Percentiles rank a stretch among this genome's conserved stretches.
These are phyloP conservation scores for Cryptococcus sp. DNA, from an alignment of 1,284 basidiomycete genomes.

Conservation along the genomic window DNA sequence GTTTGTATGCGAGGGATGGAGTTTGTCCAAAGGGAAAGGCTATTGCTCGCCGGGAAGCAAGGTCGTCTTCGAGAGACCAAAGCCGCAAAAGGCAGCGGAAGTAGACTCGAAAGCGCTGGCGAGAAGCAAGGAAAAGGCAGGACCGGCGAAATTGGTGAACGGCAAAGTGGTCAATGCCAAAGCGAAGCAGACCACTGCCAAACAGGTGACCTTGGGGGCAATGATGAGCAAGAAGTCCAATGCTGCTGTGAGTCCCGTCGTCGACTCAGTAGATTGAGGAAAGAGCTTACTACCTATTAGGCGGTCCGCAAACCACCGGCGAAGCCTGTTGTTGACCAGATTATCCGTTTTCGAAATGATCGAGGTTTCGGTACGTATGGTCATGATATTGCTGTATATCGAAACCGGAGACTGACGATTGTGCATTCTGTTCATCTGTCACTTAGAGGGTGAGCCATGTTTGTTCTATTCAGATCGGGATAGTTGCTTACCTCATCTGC, in stretches of 20 bases:
- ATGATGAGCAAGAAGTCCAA: conserved; percentile 47
- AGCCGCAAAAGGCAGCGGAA: conserved; percentile 27
- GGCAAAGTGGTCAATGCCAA: conserved; percentile 47
- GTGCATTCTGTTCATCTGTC: no score
- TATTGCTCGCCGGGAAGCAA: conserved; percentile 51
- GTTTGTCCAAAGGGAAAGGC: conserved; percentile 53
- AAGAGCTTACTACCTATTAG: conserved; percentile 1
- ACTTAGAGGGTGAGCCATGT: no score
- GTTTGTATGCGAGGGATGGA: conserved; percentile 53
- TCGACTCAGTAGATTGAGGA: neutral
- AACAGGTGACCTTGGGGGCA: conserved; percentile 46
- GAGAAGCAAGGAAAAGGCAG: conserved; percentile 33
- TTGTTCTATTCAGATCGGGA: neutral
- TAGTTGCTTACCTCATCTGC: conserved; percentile 6
- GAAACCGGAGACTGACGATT: no score
- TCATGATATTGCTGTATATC: no score
- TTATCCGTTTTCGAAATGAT: conserved; percentile 52
- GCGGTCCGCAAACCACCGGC: conserved; percentile 30
- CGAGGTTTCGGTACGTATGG: conserved; percentile 44
- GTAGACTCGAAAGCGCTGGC: conserved; percentile 13
- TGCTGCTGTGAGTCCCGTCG: conserved; percentile 16
- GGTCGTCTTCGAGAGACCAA: conserved; percentile 48
- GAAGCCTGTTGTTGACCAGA: conserved; percentile 48
- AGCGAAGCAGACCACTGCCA: conserved; percentile 30
- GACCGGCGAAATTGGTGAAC: conserved; percentile 45